A percentile compares a stretch with the other conserved stretches of the same genome.
Conservation (phyloP, 140 eudicot genomes). For the Erigeron philadelphicus region DNA sequence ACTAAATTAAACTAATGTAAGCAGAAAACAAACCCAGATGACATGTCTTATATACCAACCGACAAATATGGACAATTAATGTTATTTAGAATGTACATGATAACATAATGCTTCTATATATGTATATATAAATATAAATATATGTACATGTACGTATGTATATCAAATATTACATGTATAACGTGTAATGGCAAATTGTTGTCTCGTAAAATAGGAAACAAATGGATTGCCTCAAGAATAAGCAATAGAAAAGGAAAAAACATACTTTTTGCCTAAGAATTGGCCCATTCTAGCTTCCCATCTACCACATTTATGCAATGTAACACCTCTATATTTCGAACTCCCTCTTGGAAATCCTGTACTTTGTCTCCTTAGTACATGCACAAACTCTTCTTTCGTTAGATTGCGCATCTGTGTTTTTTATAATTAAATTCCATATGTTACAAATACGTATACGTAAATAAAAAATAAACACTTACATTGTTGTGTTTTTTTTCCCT, state of each 20-base stretch:
- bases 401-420: conserved; percentile 35
- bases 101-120: background rate
- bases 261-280: conserved; percentile 44
- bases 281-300: conserved; percentile 62
- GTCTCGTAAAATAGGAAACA: conserved; percentile 7
- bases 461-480: background rate
- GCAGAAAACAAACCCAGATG: background rate
- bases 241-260: conserved; percentile 34
- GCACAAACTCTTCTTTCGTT: conserved; percentile 62
- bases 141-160: background rate
- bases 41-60: background rate
- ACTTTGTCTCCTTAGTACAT: conserved; percentile 55
- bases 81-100: conserved; percentile 8
- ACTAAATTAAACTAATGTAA: background rate
- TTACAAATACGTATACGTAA: background rate
- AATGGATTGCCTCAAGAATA: conserved; percentile 17
- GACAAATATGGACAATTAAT: conserved; percentile 2
- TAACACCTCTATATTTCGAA: conserved; percentile 61
- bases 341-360: conserved; percentile 59
- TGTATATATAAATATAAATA: too few relatives aligned
- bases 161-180: background rate
- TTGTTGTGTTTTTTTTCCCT: background rate
- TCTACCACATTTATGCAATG: conserved; percentile 61
- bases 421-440: background rate
- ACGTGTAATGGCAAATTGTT: background rate